Evolutionary conservation across 1,284 basidiomycete species (phyloP).

Genomic region (Exobasidium cylindrosporum): DNA sequence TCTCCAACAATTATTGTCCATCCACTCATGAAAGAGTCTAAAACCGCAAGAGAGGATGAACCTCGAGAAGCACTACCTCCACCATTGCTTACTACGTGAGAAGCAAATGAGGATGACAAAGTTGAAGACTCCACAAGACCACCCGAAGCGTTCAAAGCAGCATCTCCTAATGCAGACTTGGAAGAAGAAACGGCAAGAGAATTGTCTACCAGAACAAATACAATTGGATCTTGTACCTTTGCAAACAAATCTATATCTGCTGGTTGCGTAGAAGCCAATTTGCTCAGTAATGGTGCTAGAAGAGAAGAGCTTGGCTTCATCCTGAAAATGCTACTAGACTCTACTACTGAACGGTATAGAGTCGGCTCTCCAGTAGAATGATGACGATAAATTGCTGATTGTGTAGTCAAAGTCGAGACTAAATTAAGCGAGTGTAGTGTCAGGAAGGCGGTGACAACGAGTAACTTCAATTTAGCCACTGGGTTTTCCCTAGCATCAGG

Average conservation of each 20-base stretch:
- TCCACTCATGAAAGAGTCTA: constrained; percentile 86
- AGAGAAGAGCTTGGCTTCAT: not conserved
- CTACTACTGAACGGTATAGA: constrained; percentile 40
- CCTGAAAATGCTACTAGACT: constrained; percentile 9
- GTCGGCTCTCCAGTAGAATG: constrained; percentile 52
- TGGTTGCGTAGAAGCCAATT: constrained; percentile 33
- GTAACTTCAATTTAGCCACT: constrained; percentile 81
- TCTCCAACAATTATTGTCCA: constrained; percentile 95
- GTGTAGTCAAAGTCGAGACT: constrained; percentile 81
- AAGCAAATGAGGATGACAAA: constrained; percentile 1
- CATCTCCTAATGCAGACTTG: constrained; percentile 31
- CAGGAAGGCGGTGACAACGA: constrained; percentile 64
- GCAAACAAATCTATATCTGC: constrained; percentile 38
- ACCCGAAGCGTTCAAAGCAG: constrained; percentile 41
- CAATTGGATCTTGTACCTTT: constrained; percentile 56
- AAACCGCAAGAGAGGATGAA: constrained; percentile 49
- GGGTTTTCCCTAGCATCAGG: constrained; percentile 65
- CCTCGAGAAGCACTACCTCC: not conserved
- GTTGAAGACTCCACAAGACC: not conserved
- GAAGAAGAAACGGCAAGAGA: constrained; percentile 23
- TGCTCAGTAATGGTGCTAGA: constrained; percentile 39
- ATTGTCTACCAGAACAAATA: constrained; percentile 69
- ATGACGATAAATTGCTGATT: constrained; percentile 66
- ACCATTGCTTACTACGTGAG: not conserved
- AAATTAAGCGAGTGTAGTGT: constrained; percentile 68